Conservation (phyloP, 2,329 filamentous ascomycete genomes). For the Cordyceps pruinosa region DNA sequence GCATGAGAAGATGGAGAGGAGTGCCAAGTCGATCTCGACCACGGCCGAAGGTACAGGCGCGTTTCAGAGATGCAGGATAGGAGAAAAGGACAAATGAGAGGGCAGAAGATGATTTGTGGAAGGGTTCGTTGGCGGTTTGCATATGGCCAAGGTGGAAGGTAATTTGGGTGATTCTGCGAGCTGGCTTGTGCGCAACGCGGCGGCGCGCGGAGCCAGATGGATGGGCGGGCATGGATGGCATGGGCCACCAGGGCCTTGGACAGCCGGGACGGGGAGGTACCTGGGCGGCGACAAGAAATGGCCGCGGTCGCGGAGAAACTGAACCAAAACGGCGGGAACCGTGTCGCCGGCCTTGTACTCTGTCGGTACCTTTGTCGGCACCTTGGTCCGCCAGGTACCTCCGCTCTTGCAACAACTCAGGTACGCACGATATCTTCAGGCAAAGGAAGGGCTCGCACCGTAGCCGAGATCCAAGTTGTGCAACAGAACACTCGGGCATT, state of each 20-base stretch:
- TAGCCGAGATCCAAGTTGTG: too few relatives aligned
- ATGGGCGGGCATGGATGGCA: background rate
- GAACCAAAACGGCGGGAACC: background rate
- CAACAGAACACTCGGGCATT: too few relatives aligned
- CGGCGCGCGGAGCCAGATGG: background rate
- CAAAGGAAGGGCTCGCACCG: too few relatives aligned
- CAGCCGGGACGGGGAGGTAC: too few relatives aligned
- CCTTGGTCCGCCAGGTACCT: background rate
- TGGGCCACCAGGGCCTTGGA: background rate
- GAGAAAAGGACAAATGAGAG: background rate
- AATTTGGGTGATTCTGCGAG: background rate
- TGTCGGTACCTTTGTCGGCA: background rate
- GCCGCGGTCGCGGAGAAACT: background rate
- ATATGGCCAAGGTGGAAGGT: background rate
- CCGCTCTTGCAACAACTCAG: background rate
- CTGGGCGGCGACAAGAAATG: background rate
- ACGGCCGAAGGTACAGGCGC: background rate
- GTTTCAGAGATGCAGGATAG: background rate
- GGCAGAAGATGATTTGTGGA: background rate
- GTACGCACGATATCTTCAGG: too few relatives aligned
- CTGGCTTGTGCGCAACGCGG: background rate
- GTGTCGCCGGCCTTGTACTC: background rate
- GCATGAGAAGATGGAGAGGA: background rate
- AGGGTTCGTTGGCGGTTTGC: background rate
- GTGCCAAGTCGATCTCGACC: background rate